Conservation (phyloP, 2,329 filamentous ascomycete genomes). For the Nothophoma quercina region DNA sequence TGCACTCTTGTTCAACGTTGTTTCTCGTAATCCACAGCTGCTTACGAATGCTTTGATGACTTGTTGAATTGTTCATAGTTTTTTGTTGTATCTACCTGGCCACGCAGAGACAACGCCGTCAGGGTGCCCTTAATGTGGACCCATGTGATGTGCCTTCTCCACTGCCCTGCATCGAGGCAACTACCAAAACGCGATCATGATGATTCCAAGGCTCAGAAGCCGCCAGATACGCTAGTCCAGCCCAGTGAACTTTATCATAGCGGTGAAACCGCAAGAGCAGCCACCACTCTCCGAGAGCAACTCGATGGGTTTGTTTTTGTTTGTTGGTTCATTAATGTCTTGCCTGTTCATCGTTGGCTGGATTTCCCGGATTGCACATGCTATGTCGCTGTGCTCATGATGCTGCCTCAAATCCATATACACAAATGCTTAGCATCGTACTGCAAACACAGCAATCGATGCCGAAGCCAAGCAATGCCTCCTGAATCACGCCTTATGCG, state of each 20-base stretch:
- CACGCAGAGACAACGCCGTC: slow-evolving; percentile 1
- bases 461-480: not conserved
- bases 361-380: not conserved
- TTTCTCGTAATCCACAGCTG: too few species aligned
- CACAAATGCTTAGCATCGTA: not conserved
- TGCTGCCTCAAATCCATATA: not conserved
- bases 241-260: not conserved
- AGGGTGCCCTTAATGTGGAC: not conserved
- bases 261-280: not conserved
- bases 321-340: too few species aligned
- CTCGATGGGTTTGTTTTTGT: not conserved
- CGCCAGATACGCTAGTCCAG: not conserved
- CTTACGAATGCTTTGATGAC: too few species aligned
- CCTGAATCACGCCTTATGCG: not conserved
- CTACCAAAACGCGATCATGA: not conserved
- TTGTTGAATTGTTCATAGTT: not conserved
- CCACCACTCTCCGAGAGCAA: not conserved
- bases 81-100: not conserved
- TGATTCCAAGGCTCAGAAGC: not conserved
- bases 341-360: not conserved
- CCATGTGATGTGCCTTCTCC: slow-evolving; percentile 4
- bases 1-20: not conserved
- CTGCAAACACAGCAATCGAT: not conserved
- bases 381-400: not conserved
- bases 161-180: slow-evolving; percentile 10